Percentiles rank a stretch among this genome's conserved stretches.
These are phyloP conservation scores for Amphicarpaea edgeworthii DNA, from an alignment of 306 rosid genomes.

Conservation along the genomic window DNA sequence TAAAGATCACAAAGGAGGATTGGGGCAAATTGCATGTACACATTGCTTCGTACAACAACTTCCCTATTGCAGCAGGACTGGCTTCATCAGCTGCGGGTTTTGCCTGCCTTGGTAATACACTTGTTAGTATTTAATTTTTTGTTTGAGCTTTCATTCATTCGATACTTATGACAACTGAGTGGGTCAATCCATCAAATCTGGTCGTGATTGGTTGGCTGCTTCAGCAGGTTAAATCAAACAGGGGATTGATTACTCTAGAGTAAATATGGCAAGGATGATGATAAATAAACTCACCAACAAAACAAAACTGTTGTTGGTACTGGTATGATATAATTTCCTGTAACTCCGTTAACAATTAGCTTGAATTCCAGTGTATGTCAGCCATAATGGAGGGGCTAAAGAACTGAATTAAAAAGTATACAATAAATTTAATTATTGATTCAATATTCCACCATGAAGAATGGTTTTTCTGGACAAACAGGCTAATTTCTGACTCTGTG, in stretches of 20 bases:
- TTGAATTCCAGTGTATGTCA: background rate
- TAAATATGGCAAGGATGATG: background rate
- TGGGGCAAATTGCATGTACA: slow-evolving; percentile 84
- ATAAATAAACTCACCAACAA: background rate
- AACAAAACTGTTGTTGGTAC: background rate
- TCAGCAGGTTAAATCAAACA: slow-evolving; percentile 14
- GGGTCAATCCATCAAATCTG: too few species aligned
- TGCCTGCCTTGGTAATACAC: slow-evolving; percentile 85
- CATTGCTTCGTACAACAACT: slow-evolving; percentile 93
- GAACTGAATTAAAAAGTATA: background rate
- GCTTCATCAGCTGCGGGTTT: slow-evolving; percentile 99
- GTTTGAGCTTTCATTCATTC: slow-evolving; percentile 16
- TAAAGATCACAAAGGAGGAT: slow-evolving; percentile 76
- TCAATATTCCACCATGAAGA: slow-evolving; percentile 13
- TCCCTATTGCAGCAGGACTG: slow-evolving; percentile 98
- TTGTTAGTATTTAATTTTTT: slow-evolving; percentile 13
- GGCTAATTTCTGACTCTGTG: background rate
- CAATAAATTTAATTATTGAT: slow-evolving; percentile 8
- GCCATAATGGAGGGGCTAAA: slow-evolving; percentile 3
- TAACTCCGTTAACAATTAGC: background rate
- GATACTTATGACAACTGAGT: slow-evolving; percentile 1
- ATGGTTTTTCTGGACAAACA: slow-evolving; percentile 5
- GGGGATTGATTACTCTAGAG: too few species aligned
- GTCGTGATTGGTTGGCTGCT: slow-evolving; percentile 3
- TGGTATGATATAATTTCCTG: slow-evolving; percentile 8